These are phyloP conservation scores for Silene noctiflora DNA, from an alignment of 179 eudicot genomes.

Conservation along the genomic window DNA sequence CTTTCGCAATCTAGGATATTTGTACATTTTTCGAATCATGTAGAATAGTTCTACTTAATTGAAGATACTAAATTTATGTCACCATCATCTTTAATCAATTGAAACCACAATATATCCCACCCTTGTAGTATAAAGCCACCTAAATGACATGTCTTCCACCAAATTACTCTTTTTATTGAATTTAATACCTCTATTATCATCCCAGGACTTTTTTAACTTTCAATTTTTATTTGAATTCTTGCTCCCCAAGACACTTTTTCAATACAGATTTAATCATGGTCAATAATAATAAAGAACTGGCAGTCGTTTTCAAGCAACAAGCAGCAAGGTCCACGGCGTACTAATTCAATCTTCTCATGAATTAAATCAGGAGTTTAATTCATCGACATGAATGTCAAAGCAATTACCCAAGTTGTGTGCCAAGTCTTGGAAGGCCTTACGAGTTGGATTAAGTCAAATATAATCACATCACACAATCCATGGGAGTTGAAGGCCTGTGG, in stretches of 20 bases:
- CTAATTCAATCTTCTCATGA: neutral
- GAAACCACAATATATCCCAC: neutral
- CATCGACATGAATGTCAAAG: no score
- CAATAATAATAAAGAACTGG: constrained; percentile 10
- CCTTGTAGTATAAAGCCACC: constrained; percentile 6
- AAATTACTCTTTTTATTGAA: neutral
- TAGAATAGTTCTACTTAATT: constrained; percentile 12
- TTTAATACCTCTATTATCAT: neutral
- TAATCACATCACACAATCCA: neutral
- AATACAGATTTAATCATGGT: neutral
- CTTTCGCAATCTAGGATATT: neutral
- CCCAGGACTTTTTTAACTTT: neutral
- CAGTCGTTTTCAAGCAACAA: constrained; percentile 23
- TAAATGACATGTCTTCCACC: constrained; percentile 18
- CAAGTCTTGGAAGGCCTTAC: neutral
- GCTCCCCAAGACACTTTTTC: neutral
- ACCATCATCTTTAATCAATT: constrained; percentile 6
- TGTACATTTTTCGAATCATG: neutral
- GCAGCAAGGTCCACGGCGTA: neutral
- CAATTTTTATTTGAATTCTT: neutral
- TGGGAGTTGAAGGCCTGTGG: no score
- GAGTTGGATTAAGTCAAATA: neutral
- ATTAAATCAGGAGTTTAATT: neutral
- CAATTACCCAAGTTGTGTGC: neutral
- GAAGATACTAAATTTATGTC: neutral